Evolutionary conservation across 345 rosid species (phyloP).

Genomic region (Lepidium aucheri): DNA sequence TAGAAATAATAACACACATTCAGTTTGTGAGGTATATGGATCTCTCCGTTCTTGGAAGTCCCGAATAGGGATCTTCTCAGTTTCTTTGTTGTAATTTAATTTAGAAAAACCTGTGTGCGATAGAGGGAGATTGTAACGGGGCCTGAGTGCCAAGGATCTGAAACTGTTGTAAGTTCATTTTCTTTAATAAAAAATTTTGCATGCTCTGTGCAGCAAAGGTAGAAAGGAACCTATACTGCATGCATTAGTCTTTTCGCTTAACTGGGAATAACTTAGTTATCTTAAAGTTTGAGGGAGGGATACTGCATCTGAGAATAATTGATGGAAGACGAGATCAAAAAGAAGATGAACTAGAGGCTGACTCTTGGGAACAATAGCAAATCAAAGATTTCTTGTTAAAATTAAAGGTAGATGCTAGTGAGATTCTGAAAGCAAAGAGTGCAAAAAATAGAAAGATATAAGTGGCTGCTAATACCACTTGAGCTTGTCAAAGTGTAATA

Average conservation of each 20-base stretch:
- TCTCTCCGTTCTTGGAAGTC: conserved; percentile 1
- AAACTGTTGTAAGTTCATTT: conserved; percentile 2
- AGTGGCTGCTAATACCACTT: not conserved
- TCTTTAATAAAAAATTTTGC: not conserved
- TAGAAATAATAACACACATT: conserved; percentile 6
- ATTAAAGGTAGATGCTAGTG: no score
- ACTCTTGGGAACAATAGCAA: not conserved
- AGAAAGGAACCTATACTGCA: not conserved
- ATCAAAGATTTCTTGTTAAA: not conserved
- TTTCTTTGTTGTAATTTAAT: conserved; percentile 13
- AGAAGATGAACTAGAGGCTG: not conserved
- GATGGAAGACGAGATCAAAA: not conserved
- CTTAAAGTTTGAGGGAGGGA: not conserved
- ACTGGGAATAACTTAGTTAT: not conserved
- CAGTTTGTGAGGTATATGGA: conserved; percentile 14
- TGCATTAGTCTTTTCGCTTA: not conserved
- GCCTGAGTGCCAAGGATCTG: not conserved
- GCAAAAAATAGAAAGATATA: not conserved
- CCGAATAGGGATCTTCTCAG: conserved; percentile 1
- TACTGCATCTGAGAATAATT: not conserved
- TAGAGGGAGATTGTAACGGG: not conserved
- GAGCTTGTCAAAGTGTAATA: not conserved
- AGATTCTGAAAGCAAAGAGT: not conserved
- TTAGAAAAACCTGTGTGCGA: not conserved
- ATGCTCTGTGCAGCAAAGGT: not conserved